Base-by-base conservation (phyloP, 2,329 filamentous ascomycete genomes). In the Fusarium ramigenum region DNA sequence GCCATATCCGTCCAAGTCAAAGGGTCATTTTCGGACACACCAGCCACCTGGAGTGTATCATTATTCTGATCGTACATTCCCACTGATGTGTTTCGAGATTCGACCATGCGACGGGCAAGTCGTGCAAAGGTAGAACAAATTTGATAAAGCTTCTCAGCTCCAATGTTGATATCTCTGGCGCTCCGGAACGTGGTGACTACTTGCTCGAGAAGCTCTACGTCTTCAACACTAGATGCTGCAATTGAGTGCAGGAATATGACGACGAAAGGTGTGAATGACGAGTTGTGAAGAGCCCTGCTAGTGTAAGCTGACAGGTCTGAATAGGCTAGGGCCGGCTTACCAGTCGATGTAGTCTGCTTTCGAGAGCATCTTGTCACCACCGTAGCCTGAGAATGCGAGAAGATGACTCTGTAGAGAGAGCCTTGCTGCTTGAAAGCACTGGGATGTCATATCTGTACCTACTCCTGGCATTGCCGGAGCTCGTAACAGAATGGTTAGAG, bases 291-390 rank as follows among this genome's bases (percentile, higher is more conserved):
- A 19, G 69, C 66, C 73, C 73, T 75, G 16, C 3, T 14, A 4
- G 18, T 11, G 49, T 75, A 18, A 75, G 62, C 40, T 56, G n/a
- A 60, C 12, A 25, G 18, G 12, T 9, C 8, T 18, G 2, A 9
- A 16, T 2, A 15, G 21, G 10, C 25, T 6, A 19, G 5, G 16
- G 4, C 15, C 19, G n/a, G 28, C 70, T 58, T 53, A 74, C 73
- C 70, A 75, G n/a, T 75, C 63, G 11, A 73, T 72, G 39, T 66
- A 75, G 21, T 75, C 67, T 11, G 60, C 60, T 21, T 75, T 73
- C 8, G 70, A 66, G 14, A 73, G 36, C 32, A 72, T 52, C 25
- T 58, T 61, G 8, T 42, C 50, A 12, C 50, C 47, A 6, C 63
- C 63, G 5, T 73, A 75, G 9, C 70, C 70, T 1, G 73, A 63